Evolutionary conservation across 495 filamentous ascomycete genomes (phyloP).

Genomic region (Penicillium lividum): DNA sequence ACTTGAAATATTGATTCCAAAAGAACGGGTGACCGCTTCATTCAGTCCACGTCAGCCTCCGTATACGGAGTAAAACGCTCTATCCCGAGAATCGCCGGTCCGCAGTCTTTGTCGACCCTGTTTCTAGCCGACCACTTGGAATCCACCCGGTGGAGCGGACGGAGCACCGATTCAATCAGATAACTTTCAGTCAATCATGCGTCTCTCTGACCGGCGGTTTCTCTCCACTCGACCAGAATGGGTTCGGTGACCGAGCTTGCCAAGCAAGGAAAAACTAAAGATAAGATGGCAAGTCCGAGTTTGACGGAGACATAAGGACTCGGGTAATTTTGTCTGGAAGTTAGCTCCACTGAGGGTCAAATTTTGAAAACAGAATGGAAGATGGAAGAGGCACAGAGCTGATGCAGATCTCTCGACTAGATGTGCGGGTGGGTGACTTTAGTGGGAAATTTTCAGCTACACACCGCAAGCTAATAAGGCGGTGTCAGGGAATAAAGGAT

Average conservation of each 20-base stretch:
- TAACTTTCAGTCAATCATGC: conserved; percentile 28
- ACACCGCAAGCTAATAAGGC: not conserved
- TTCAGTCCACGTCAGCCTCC: conserved; percentile 1
- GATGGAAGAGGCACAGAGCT: not conserved
- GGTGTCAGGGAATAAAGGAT: no score
- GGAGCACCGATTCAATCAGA: conserved; percentile 35
- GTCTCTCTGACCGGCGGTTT: conserved; percentile 11
- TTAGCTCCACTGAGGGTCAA: not conserved
- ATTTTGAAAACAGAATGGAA: conserved; percentile 1
- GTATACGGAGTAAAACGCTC: not conserved
- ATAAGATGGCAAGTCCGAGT: conserved; percentile 16
- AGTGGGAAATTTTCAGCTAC: not conserved
- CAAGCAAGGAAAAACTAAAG: conserved; percentile 18
- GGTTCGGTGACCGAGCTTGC: conserved; percentile 16
- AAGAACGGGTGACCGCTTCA: not conserved
- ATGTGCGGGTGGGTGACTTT: not conserved
- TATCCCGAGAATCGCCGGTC: conserved; percentile 5
- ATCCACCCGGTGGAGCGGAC: conserved; percentile 26
- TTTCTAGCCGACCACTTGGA: conserved; percentile 10
- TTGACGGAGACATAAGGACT: conserved; percentile 8
- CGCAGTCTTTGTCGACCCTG: not conserved
- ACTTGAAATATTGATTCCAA: not conserved
- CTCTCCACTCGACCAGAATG: conserved; percentile 19
- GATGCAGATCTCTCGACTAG: not conserved
- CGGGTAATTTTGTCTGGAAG: not conserved